Percentiles rank a stretch among this genome's conserved stretches.
These are phyloP conservation scores for Porcisia deanei DNA, from an alignment of 208 protist genomes.

Conservation along the genomic window DNA sequence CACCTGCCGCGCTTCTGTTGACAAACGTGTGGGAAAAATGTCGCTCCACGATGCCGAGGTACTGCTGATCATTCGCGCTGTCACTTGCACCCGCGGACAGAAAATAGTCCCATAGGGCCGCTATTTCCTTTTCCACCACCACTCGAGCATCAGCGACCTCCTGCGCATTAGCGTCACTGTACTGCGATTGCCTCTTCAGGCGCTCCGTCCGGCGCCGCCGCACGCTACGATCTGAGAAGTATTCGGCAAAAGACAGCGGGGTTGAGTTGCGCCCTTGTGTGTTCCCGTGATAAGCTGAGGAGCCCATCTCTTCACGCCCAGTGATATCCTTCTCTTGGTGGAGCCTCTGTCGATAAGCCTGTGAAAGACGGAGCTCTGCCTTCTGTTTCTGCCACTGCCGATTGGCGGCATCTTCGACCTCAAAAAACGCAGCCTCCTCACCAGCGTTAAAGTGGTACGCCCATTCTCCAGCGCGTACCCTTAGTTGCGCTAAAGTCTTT, in stretches of 20 bases:
- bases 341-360: constrained; percentile 17
- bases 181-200: constrained; percentile 4
- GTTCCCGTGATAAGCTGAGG: neutral
- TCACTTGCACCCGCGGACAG: neutral
- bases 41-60: constrained; percentile 20
- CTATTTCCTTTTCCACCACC: constrained; percentile 7
- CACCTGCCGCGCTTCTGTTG: neutral
- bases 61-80: constrained; percentile 9
- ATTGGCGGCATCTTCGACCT: constrained; percentile 43
- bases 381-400: constrained; percentile 37
- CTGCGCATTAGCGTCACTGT: constrained; percentile 10
- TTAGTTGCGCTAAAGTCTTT: neutral
- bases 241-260: neutral
- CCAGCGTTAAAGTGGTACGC: constrained; percentile 29
- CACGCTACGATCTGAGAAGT: constrained; percentile 30
- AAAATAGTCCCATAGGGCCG: constrained; percentile 11
- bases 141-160: neutral
- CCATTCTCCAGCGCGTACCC: constrained; percentile 34
- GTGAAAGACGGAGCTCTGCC: constrained; percentile 18
- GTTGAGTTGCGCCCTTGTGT: neutral
- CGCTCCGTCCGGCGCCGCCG: constrained; percentile 1
- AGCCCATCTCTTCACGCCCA: neutral
- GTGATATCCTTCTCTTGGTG: neutral
- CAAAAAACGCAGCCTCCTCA: constrained; percentile 52
- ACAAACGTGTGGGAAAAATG: constrained; percentile 30